Percentiles rank a stretch among this genome's conserved stretches.
Evolutionary conservation across 78 protist genomes (phyloP).

Genomic region (Dictyostelium citrinum): DNA sequence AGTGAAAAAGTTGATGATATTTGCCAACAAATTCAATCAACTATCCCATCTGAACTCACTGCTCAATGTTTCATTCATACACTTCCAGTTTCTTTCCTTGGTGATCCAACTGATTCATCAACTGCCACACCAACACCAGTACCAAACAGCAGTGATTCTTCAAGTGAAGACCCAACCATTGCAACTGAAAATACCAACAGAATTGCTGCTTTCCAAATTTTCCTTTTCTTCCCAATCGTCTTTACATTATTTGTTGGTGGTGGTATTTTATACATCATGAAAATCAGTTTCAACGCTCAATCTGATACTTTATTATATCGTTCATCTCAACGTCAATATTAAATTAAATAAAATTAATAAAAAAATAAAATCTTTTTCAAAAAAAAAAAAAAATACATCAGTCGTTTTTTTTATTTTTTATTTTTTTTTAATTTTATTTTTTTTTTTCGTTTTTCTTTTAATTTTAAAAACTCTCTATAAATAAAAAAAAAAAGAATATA

Average conservation of each 20-base stretch:
- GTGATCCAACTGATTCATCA: neutral
- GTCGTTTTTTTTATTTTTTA: neutral
- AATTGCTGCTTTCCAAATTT: conserved; percentile 63
- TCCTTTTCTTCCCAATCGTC: conserved; percentile 71
- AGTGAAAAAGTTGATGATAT: neutral
- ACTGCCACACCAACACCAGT: neutral
- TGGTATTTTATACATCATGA: conserved; percentile 53
- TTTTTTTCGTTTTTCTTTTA: neutral
- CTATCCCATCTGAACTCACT: neutral
- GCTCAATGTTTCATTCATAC: neutral
- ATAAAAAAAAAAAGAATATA: neutral
- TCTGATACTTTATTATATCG: conserved; percentile 56
- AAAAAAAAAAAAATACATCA: neutral
- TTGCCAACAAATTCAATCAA: neutral
- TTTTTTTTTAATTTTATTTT: neutral
- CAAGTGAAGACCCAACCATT: neutral
- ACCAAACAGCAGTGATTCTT: neutral
- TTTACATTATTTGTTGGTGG: conserved; percentile 4
- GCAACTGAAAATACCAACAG: neutral
- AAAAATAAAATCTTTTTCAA: neutral
- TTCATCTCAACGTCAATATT: conserved; percentile 39
- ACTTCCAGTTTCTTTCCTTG: neutral
- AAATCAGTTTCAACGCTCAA: conserved; percentile 27
- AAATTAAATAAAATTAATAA: neutral
- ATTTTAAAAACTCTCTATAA: neutral